Evolutionary conservation across 805 yeast genomes (phyloP).

Genomic region (Kluyveromyces lactis): DNA sequence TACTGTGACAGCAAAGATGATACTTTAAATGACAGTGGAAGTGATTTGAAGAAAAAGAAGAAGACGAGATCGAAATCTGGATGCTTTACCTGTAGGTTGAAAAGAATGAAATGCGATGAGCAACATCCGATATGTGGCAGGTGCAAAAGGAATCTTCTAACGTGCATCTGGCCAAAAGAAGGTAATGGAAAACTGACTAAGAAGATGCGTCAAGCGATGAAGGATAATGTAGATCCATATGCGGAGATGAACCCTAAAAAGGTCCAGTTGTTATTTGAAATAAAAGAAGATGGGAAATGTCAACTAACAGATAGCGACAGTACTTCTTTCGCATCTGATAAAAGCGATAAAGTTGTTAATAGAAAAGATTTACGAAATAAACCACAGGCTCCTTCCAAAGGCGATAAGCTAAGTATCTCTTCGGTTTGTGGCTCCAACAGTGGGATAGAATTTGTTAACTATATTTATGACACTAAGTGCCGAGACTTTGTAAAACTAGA

Average conservation of each 20-base stretch:
- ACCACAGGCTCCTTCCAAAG: neutral
- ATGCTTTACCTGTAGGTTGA: slow-evolving; percentile 15
- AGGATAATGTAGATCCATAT: slow-evolving; percentile 9
- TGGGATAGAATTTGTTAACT: neutral
- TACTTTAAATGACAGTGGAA: too few species aligned
- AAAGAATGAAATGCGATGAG: slow-evolving; percentile 17
- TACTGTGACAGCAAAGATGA: too few species aligned
- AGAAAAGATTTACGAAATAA: neutral
- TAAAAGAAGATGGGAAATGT: neutral
- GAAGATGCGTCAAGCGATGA: slow-evolving; percentile 12
- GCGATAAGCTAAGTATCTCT: neutral
- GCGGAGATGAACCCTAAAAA: slow-evolving; percentile 4
- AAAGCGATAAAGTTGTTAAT: neutral
- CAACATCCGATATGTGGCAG: slow-evolving; percentile 11
- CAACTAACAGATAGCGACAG: neutral
- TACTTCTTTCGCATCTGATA: neutral
- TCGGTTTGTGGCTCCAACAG: neutral
- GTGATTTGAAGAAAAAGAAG: too few species aligned
- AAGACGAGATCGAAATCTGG: slow-evolving; percentile 11
- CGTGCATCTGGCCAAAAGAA: slow-evolving; percentile 15
- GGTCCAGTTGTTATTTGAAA: neutral
- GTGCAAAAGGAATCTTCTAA: slow-evolving; percentile 10
- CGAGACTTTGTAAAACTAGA: neutral
- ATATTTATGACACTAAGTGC: slow-evolving; percentile 1
- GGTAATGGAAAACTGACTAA: slow-evolving; percentile 12